These are phyloP conservation scores for Colletotrichum cuscutae DNA, from an alignment of 2,329 filamentous ascomycete genomes.

Conservation along the genomic window DNA sequence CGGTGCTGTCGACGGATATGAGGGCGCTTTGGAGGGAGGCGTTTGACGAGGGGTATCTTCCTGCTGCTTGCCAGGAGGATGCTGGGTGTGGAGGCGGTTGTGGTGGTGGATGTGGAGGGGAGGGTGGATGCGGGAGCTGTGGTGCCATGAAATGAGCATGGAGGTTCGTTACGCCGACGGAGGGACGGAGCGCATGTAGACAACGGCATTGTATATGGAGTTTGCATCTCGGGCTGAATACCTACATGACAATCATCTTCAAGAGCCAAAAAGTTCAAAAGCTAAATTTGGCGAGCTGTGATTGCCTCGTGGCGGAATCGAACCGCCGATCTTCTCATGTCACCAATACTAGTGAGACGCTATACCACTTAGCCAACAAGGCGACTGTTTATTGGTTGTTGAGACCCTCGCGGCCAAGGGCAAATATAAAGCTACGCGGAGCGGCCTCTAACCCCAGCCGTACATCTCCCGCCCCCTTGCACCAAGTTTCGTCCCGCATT, in stretches of 20 bases:
- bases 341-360: constrained; percentile 33
- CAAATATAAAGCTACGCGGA: rapidly evolving
- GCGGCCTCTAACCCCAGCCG: neutral
- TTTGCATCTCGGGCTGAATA: neutral
- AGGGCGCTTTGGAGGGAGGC: constrained; percentile 41
- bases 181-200: neutral
- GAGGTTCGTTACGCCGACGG: neutral
- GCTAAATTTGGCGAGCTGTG: neutral
- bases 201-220: neutral
- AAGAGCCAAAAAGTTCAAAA: neutral
- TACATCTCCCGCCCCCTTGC: neutral
- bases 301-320: constrained; percentile 33
- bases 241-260: neutral
- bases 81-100: constrained; percentile 27
- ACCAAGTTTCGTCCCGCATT: neutral
- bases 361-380: constrained; percentile 35
- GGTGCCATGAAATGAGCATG: constrained; percentile 21
- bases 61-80: neutral
- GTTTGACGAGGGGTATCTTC: constrained; percentile 48
- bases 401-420: rapidly evolving
- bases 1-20: constrained; percentile 43
- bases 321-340: constrained; percentile 34
- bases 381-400: neutral
- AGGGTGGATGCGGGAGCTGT: constrained; percentile 25
- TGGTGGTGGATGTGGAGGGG: constrained; percentile 22